Base-by-base conservation (phyloP, 208 protist species). In the Vickermania spadyakhi region DNA sequence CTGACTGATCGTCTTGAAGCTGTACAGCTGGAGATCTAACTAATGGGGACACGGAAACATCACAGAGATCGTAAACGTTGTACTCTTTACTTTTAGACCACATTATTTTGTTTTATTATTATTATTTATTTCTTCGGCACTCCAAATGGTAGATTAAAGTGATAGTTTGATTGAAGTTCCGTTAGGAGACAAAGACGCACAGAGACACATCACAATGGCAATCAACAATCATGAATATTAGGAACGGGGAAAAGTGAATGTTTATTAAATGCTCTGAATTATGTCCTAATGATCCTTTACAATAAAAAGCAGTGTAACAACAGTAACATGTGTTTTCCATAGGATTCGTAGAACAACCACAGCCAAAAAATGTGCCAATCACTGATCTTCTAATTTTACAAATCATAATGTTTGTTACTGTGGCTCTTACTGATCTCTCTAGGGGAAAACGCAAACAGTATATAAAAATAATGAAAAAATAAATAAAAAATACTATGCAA, bases 31-130 rank as follows among this genome's bases (percentile, higher is more conserved):
- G 28, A 31, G 21, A 36, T 54, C 28, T 4, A 67, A 49, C 56
- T 66, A 58, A 0, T 53, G 11, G 18, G 54, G 74, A 11, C 30
- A 42, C 0, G 63, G 62, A 1, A 62, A 58, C n/a, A 59, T 70
- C 0, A n/a, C n/a, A n/a, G n/a, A n/a, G n/a, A n/a, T 45, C 36
- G 36, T n/a, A 18, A 45, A 45, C 36, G 18, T 45, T 45, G 36
- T 45, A 45, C 18, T 45, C 36, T 18, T 45, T 45, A 18, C 36
- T 45, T 45, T 45, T 45, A 45, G 36, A 45, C 36, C 36, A 45
- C 36, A 45, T 45, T 18, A 45, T 7, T 18, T n/a, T 7, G 7
- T 45, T n/a, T 45, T 45, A 45, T 45, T 45, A 45, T 45, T 45
- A 45, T 45, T 45, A 45, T 45, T 45, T n/a, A n/a, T 45, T n/a